phyloP scores from a whole-genome alignment of 2,329 filamentous ascomycete genomes.

The Cladosporium sphaerospermum region DNA sequence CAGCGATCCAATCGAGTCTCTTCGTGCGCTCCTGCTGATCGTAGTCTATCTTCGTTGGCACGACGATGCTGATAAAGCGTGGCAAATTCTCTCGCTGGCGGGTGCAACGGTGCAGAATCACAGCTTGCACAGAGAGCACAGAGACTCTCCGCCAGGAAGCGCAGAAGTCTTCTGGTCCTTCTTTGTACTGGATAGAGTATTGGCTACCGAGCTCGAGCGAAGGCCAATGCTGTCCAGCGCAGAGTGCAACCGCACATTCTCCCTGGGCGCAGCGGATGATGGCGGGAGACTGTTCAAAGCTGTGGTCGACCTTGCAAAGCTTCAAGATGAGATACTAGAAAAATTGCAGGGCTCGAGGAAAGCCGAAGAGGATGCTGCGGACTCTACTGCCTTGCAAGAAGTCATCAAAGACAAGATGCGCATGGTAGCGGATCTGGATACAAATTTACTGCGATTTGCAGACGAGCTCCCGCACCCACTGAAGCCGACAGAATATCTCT shows the following conservation, averaged over 20 bases:
- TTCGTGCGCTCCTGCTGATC: not conserved
- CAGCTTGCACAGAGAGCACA: not conserved
- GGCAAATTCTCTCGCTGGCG: not conserved
- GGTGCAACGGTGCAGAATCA: not conserved
- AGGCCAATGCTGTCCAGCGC: not conserved
- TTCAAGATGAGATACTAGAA: conserved; percentile 5
- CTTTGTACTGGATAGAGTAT: conserved; percentile 1
- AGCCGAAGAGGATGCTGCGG: not conserved
- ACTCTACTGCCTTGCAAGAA: too few relatives aligned
- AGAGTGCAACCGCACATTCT: not conserved
- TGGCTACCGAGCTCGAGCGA: conserved; percentile 1
- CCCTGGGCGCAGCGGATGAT: not conserved
- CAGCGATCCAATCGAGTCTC: not conserved
- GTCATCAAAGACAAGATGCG: not conserved
- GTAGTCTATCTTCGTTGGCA: conserved; percentile 3
- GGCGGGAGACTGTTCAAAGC: not conserved
- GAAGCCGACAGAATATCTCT: conserved; percentile 1
- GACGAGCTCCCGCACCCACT: not conserved
- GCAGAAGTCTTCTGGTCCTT: not conserved
- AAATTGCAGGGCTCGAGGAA: not conserved
- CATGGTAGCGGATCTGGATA: not conserved
- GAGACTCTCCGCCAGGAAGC: not conserved
- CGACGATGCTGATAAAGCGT: conserved; percentile 1
- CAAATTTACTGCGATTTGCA: not conserved
- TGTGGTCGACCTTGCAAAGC: not conserved